Conservation (phyloP, 345 rosid species). For the Moricandia moricandioides region DNA sequence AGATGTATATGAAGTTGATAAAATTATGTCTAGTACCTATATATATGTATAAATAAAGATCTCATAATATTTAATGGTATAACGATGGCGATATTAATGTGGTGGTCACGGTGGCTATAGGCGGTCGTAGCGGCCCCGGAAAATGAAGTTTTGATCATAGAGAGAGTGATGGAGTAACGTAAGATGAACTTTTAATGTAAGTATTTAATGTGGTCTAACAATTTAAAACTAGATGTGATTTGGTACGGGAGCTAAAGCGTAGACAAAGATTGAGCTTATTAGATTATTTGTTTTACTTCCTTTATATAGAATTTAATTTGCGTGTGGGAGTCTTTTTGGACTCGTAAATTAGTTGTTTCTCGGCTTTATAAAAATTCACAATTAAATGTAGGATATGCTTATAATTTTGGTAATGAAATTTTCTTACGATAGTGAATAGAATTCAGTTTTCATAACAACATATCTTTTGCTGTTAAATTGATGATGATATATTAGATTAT, state of each 20-base stretch:
- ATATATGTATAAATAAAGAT: background rate
- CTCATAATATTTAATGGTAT: background rate
- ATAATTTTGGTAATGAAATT: background rate
- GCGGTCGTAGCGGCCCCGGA: conserved; percentile 15
- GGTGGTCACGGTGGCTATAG: conserved; percentile 24
- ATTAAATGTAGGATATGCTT: background rate
- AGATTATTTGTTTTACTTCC: background rate
- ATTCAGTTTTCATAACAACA: background rate
- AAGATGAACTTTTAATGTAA: background rate
- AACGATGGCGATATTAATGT: conserved; percentile 3
- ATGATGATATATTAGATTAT: no score
- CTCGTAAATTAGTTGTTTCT: conserved; percentile 15
- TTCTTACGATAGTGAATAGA: background rate
- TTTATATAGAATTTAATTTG: background rate
- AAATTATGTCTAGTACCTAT: background rate
- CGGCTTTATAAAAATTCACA: background rate
- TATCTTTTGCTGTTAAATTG: no score
- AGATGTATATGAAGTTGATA: background rate
- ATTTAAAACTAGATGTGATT: conserved; percentile 8
- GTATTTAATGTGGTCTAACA: conserved; percentile 5
- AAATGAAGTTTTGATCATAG: conserved; percentile 6
- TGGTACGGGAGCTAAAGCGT: conserved; percentile 2
- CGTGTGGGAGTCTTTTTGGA: conserved; percentile 15
- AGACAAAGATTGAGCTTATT: background rate
- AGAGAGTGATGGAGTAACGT: background rate